These are phyloP conservation scores for Begonia fuchsioides DNA, from an alignment of 306 rosid genomes.

Conservation along the genomic window DNA sequence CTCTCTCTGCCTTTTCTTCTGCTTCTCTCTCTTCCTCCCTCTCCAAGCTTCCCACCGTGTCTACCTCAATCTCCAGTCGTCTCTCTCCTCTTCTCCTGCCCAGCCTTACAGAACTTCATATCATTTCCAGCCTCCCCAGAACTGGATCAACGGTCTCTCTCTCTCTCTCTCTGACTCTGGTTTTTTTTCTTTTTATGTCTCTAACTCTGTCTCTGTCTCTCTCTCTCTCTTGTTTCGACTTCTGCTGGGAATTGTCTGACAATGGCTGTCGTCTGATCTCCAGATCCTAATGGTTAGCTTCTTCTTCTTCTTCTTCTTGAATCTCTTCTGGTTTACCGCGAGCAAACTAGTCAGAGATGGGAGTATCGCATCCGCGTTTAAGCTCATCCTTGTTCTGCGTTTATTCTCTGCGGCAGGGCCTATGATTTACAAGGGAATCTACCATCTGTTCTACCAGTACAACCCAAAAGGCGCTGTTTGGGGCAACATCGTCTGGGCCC, in stretches of 20 bases:
- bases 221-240: conserved; percentile 5
- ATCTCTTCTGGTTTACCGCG: not conserved
- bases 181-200: not conserved
- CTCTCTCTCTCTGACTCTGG: not conserved
- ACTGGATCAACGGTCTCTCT: conserved; percentile 40
- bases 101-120: conserved; percentile 35
- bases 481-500: conserved; percentile 35
- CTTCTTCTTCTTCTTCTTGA: not conserved
- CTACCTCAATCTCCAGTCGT: conserved; percentile 22
- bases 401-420: conserved; percentile 24
- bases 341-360: not conserved
- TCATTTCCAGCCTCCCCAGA: conserved; percentile 37
- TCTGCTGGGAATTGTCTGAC: not conserved
- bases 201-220: not conserved
- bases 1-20: conserved; percentile 18
- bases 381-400: no score
- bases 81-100: conserved; percentile 12
- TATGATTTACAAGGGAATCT: conserved; percentile 34
- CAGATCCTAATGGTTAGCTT: not conserved
- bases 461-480: conserved; percentile 34
- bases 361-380: no score
- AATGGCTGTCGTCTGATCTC: not conserved
- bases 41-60: conserved; percentile 50
- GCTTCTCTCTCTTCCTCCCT: conserved; percentile 19
- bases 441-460: conserved; percentile 43